Base-by-base conservation (phyloP, 2,329 filamentous ascomycete genomes). In the Xylariaceae sp. region DNA sequence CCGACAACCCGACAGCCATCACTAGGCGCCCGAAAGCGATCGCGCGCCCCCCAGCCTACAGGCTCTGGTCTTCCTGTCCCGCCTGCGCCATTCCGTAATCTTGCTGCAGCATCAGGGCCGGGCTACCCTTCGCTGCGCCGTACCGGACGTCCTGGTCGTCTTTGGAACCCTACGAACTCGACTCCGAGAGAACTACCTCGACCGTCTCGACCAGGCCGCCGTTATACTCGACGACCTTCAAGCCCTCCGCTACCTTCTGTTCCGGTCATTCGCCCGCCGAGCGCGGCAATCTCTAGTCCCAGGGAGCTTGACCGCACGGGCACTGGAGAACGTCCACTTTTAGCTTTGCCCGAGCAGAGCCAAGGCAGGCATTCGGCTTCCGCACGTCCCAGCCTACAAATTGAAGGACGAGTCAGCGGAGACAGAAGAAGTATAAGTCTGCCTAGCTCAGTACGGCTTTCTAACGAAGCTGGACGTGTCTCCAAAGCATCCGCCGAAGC, bases 151-250 rank as follows among this genome's bases (percentile, higher is more conserved):
- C 60, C 68, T 15, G 65, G 67, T 29, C 69, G 71, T 22, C 68
- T 77, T 43, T 77, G 73, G 73, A 77, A 77, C 47, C 73, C 73
- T 16, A 70, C 70, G 38, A 77, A 77, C 50, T 77, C 71, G 17
- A 76, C 72, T 3, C 72, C 71, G 28, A 63, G 70, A 43, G 59
- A 35, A 49, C 42, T 39, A 28, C 43, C 51, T 7, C 42, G 46
- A 29, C 37, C 46, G 15, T 32, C 37, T 26, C 47, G 37, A 19
- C 40, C 39, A n/a, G 32, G 47, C 27, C 58, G 63, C 35, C 60
- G 53, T n/a, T n/a, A n/a, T n/a, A n/a, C n/a, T 39, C 66, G 71
- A 36, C 68, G 69, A 17, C 64, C 64, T 12, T 76, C 72, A 11
- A 69, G 68, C 12, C 72, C 73, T 12, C 68, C 67, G 5, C 68